phyloP scores from a whole-genome alignment of 2,329 filamentous ascomycete genomes.

The Aureobasidium pullulans region DNA sequence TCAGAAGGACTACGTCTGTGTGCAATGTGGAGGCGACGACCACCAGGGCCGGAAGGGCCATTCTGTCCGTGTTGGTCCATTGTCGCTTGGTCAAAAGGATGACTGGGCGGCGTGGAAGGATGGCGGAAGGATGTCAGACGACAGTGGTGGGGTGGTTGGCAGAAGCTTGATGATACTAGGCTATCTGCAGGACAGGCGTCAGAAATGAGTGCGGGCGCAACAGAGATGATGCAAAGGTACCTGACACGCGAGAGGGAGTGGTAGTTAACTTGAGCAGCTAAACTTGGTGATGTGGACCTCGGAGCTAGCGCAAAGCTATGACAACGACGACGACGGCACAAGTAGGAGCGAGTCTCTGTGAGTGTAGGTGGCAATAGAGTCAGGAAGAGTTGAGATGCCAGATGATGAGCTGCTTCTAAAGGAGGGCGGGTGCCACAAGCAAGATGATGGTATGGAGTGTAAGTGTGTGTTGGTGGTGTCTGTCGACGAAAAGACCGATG shows the following conservation, averaged over 20 bases:
- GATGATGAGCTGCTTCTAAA: constrained; percentile 12
- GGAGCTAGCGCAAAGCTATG: constrained; percentile 13
- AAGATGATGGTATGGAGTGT: constrained; percentile 10
- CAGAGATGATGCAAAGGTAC: background rate
- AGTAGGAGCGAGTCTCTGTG: background rate
- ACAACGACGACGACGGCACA: constrained; percentile 9
- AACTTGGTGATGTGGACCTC: constrained; percentile 10
- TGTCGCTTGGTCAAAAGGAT: constrained; percentile 7
- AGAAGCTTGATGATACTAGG: constrained; percentile 4
- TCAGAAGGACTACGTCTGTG: constrained; percentile 96
- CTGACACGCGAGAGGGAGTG: background rate
- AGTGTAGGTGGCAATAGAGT: constrained; percentile 11
- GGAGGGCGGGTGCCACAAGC: constrained; percentile 6
- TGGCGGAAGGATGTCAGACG: constrained; percentile 11
- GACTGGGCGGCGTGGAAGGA: constrained; percentile 2
- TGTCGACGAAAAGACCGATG: constrained; percentile 10
- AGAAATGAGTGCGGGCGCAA: constrained; percentile 4
- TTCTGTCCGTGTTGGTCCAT: constrained; percentile 47
- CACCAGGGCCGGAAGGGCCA: constrained; percentile 58
- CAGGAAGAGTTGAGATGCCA: constrained; percentile 12
- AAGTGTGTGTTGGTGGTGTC: background rate
- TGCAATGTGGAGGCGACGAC: constrained; percentile 91
- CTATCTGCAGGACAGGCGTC: constrained; percentile 10
- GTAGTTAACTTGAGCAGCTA: constrained; percentile 1
- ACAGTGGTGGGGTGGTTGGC: background rate